Percentiles rank a stretch among this genome's conserved stretches.
Conservation (phyloP, 2,329 filamentous ascomycete species). For the Fusarium illudens region DNA sequence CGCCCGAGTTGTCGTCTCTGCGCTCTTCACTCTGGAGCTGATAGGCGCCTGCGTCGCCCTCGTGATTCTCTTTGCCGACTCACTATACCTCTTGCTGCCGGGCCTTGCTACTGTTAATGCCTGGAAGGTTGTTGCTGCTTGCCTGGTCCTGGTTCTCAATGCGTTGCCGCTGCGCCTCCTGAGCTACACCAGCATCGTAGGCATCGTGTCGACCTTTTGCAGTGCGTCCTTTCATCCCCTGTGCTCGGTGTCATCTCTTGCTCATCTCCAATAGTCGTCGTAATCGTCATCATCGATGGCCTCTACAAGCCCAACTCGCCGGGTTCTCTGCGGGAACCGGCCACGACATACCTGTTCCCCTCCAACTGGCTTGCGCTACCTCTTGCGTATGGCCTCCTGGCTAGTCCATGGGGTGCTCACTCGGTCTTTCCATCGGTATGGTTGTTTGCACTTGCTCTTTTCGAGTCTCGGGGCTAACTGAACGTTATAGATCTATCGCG, state of each 20-base stretch:
- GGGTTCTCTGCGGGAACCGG: constrained; percentile 84
- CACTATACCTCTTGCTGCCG: constrained; percentile 80
- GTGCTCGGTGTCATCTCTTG: neutral
- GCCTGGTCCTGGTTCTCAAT: constrained; percentile 81
- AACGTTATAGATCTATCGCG: constrained; percentile 61
- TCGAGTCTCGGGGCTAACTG: constrained; percentile 1
- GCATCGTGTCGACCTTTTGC: constrained; percentile 88
- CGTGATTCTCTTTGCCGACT: constrained; percentile 93
- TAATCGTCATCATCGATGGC: constrained; percentile 86
- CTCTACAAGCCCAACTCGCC: constrained; percentile 80
- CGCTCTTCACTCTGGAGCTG: constrained; percentile 88
- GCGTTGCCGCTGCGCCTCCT: constrained; percentile 85
- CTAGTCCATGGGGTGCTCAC: constrained; percentile 75
- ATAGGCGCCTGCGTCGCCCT: constrained; percentile 89
- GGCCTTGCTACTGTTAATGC: constrained; percentile 68
- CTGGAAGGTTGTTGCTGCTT: constrained; percentile 87
- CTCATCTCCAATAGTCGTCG: constrained; percentile 67
- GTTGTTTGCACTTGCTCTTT: neutral
- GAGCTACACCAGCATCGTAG: constrained; percentile 90
- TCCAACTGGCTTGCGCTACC: constrained; percentile 87
- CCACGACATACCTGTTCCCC: constrained; percentile 82
- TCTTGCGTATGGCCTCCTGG: constrained; percentile 87
- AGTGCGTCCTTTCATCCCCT: constrained; percentile 66
- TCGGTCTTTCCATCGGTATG: constrained; percentile 80
- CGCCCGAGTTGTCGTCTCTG: constrained; percentile 81